Evolutionary conservation across 106 monocot genomes (phyloP).

Genomic region (Cymbidium sinense): DNA sequence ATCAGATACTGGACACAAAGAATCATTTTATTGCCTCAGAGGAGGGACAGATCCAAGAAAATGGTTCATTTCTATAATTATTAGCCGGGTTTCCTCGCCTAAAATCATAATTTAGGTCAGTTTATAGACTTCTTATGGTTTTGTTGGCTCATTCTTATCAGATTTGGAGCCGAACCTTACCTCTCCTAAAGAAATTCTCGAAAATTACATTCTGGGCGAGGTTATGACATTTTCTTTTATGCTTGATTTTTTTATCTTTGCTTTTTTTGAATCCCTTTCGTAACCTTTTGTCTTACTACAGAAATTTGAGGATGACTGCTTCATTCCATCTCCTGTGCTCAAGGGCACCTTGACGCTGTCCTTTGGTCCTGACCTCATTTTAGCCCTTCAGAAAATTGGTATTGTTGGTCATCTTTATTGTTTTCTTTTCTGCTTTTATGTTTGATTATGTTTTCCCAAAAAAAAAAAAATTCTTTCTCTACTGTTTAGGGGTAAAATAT

Average conservation of each 20-base stretch:
- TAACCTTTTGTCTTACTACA: neutral
- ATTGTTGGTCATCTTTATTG: constrained; percentile 1
- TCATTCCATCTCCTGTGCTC: constrained; percentile 34
- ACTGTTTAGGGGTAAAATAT: constrained; percentile 39
- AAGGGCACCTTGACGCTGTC: constrained; percentile 4
- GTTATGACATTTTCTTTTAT: constrained; percentile 7
- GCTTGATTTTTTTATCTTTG: neutral
- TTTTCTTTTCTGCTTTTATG: neutral
- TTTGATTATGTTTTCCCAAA: neutral
- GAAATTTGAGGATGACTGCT: constrained; percentile 15
- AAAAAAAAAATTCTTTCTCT: neutral
- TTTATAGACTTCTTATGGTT: neutral
- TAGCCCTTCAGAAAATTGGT: constrained; percentile 47
- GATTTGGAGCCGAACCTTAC: neutral
- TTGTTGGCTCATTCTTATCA: constrained; percentile 8
- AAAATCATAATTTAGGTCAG: neutral
- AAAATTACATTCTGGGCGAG: constrained; percentile 11
- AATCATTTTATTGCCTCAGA: neutral
- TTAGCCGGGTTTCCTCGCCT: neutral
- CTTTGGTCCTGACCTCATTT: constrained; percentile 24
- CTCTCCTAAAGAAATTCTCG: constrained; percentile 1
- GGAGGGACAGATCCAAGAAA: constrained; percentile 10
- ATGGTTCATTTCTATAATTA: neutral
- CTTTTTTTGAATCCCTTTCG: neutral
- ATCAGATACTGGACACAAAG: neutral